Evolutionary conservation across 1,284 basidiomycete species (phyloP).

Genomic region (Ustilago bromivora): DNA sequence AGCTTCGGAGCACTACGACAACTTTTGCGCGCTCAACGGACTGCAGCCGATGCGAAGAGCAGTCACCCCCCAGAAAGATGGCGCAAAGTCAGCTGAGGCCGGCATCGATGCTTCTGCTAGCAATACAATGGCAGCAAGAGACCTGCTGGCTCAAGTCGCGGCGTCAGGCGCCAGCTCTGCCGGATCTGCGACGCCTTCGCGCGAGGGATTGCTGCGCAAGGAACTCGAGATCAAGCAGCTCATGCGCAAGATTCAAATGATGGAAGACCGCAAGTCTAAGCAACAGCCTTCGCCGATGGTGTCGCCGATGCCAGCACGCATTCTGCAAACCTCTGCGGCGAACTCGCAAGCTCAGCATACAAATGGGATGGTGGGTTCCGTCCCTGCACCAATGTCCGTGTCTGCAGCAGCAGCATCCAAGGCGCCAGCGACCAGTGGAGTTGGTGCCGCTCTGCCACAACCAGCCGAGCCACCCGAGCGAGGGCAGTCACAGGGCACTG

Average conservation of each 20-base stretch:
- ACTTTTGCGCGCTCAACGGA: constrained; percentile 34
- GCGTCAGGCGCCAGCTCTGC: not conserved
- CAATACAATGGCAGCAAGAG: not conserved
- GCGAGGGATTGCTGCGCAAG: constrained; percentile 40
- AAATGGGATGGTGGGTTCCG: not conserved
- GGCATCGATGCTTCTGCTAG: not conserved
- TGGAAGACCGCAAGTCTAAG: constrained; percentile 41
- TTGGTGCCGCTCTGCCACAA: not conserved
- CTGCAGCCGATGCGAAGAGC: constrained; percentile 14
- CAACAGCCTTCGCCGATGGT: constrained; percentile 20
- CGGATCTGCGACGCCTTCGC: constrained; percentile 28
- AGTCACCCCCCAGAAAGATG: constrained; percentile 6
- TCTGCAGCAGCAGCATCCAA: not conserved
- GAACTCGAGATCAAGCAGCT: constrained; percentile 50
- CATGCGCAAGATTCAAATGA: constrained; percentile 40
- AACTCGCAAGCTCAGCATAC: not conserved
- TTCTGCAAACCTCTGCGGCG: not conserved
- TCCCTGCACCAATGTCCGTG: not conserved
- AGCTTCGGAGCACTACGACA: constrained; percentile 31
- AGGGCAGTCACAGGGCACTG: too few relatives aligned
- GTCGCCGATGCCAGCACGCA: constrained; percentile 22
- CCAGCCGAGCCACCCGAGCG: not conserved
- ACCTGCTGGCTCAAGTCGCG: constrained; percentile 15
- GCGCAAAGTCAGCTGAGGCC: not conserved
- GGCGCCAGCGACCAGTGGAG: not conserved